Base-by-base conservation (phyloP, 805 yeast species). In the Zygoascus biomembranicola region DNA sequence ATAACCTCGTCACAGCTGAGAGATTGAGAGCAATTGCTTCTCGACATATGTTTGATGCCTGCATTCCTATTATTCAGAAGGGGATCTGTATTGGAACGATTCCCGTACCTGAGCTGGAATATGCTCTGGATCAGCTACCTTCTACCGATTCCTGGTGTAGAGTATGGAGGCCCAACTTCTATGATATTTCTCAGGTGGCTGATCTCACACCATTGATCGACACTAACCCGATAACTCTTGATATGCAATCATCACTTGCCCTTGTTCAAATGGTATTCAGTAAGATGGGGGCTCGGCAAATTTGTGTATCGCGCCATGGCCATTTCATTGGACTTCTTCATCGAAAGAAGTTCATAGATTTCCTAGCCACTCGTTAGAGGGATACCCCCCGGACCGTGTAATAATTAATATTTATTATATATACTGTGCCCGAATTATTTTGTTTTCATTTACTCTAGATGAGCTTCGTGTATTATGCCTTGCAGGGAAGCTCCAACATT, bases 181-280 rank as follows among this genome's bases (percentile, higher is more conserved):
- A 16, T 14, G 43, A 16, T 26, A 42, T 23, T 13, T 6, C 44
- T 6, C n/a, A 19, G 18, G 26, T 19, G 2, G 66, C 72, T 1
- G 76, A 77, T 59, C 64, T 80, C 45, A 67, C 75, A 1, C 57
- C 58, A n/a, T 67, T 70, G 35, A 67, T 79, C 8, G 80, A 79
- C 58, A 59, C 63, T 16, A 67, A 74, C 5, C 83, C 83, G 0
- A 68, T 80, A 8, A 72, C 73, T 46, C 59, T 80, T 43, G 79
- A 77, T 52, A 59, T 75, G 37, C 69, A 73, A 50, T 72, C 80
- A 16, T 80, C 80, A 10, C 60, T 79, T 31, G 69, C 79, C 8
- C 66, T 79, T 56, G 81, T 79, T 2, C 77, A 78, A 53, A 66
- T 73, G 61, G 67, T 80, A 20, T 80, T 80, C 62, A 74, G 77